A percentile compares a stretch with the other conserved stretches of the same genome.
Evolutionary conservation across 306 rosid species (phyloP).

Genomic region (Dalbergia cochinchinensis): DNA sequence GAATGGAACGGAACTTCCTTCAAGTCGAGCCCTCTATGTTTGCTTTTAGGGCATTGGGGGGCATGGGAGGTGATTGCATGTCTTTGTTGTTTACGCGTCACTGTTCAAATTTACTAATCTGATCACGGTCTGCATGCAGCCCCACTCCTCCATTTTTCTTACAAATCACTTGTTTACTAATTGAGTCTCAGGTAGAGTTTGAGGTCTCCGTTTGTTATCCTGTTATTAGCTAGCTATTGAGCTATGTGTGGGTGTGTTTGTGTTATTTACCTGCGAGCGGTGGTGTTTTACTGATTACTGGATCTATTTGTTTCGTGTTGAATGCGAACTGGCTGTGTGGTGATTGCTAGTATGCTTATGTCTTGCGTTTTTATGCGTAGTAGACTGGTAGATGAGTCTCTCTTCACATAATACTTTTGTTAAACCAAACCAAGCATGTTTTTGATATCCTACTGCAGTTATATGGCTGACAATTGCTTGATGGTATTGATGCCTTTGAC

Average conservation of each 20-base stretch:
- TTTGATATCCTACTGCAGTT: neutral
- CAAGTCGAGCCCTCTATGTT: conserved; percentile 9
- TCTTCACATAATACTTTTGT: conserved; percentile 11
- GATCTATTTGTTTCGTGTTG: conserved; percentile 44
- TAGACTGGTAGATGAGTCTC: conserved; percentile 32
- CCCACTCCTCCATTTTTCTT: conserved; percentile 14
- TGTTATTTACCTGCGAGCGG: neutral
- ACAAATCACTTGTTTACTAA: conserved; percentile 8
- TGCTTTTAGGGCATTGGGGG: neutral
- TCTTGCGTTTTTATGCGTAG: neutral
- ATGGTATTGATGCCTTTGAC: conserved; percentile 39
- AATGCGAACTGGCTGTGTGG: conserved; percentile 26
- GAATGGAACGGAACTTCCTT: neutral
- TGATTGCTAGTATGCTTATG: conserved; percentile 25
- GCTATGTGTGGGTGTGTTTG: neutral
- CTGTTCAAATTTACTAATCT: conserved; percentile 42
- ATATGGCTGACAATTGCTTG: conserved; percentile 41
- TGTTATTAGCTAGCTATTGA: conserved; percentile 2
- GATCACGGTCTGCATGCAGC: conserved; percentile 56
- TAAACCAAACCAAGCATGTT: neutral
- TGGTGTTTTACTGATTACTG: conserved; percentile 38
- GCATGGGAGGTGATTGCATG: conserved; percentile 9
- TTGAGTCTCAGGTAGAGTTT: conserved; percentile 38
- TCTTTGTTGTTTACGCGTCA: conserved; percentile 22
- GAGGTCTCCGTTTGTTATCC: conserved; percentile 25